Percentiles rank a stretch among this genome's conserved stretches.
Conservation (phyloP, 129 eudicot species). For the Escallonia herrerae region DNA sequence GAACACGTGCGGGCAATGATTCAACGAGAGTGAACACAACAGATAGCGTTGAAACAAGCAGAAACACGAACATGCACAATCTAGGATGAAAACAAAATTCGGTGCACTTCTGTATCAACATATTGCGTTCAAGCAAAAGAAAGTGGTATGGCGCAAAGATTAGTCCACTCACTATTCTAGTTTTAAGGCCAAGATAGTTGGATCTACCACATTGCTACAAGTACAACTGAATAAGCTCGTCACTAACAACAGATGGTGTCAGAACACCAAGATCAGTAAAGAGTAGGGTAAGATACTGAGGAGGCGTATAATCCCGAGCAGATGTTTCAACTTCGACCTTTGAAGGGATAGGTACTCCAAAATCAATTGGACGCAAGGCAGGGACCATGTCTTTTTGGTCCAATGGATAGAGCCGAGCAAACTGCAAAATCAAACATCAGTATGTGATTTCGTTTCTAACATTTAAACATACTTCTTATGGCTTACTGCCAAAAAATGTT, state of each 20-base stretch:
- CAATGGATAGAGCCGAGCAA: constrained; percentile 89
- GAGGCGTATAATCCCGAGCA: constrained; percentile 94
- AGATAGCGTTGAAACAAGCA: too few relatives aligned
- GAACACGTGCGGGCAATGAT: too few relatives aligned
- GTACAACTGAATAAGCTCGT: constrained; percentile 88
- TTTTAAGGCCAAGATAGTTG: neutral
- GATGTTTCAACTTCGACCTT: constrained; percentile 92
- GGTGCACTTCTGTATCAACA: too few relatives aligned
- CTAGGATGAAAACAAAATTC: neutral
- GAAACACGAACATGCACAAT: too few relatives aligned
- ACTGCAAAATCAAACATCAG: constrained; percentile 36
- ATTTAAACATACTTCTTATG: too few relatives aligned
- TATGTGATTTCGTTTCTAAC: neutral
- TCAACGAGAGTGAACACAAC: too few relatives aligned
- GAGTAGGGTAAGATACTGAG: constrained; percentile 78
- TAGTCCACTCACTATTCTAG: neutral
- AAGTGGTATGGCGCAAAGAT: too few relatives aligned
- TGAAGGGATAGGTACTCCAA: constrained; percentile 90
- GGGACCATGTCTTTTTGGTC: constrained; percentile 99
- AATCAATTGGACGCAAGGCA: constrained; percentile 80
- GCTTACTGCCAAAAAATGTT: too few relatives aligned
- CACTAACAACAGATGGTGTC: constrained; percentile 91
- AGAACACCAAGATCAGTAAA: constrained; percentile 92
- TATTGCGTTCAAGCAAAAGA: too few relatives aligned
- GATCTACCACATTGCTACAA: constrained; percentile 18